These are phyloP conservation scores for Teratosphaeria zuluensis DNA, from an alignment of 2,329 filamentous ascomycete species.

Conservation along the genomic window DNA sequence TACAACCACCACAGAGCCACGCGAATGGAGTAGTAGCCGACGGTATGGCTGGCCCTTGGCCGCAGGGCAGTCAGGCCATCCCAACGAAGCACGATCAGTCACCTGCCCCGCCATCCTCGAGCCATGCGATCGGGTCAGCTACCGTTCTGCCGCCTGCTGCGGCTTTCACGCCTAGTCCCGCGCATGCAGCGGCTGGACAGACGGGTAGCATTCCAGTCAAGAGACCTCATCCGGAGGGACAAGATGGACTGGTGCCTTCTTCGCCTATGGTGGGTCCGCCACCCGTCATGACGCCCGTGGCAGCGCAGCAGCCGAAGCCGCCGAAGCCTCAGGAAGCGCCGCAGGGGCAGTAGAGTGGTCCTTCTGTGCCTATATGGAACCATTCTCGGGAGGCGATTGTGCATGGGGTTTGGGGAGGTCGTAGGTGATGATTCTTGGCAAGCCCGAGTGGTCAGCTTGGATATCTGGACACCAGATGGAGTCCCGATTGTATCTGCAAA, in stretches of 20 bases:
- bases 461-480: too few species aligned
- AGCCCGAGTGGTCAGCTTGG: too few species aligned
- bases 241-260: neutral
- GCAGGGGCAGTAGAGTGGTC: neutral
- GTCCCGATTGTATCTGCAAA: too few species aligned
- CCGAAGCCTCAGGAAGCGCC: neutral
- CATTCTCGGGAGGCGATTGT: too few species aligned
- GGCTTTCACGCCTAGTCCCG: conserved; percentile 3
- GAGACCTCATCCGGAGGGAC: neutral
- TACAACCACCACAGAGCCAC: conserved; percentile 6
- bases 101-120: neutral
- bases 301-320: neutral
- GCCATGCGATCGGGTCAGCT: neutral
- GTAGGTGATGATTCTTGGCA: too few species aligned
- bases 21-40: conserved; percentile 19
- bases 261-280: neutral
- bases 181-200: neutral
- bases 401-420: too few species aligned
- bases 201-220: conserved; percentile 2
- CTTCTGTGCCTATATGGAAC: too few species aligned
- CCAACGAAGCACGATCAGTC: conserved; percentile 23
- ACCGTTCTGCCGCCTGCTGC: conserved; percentile 1
- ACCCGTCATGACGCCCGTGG: neutral
- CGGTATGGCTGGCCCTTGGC: conserved; percentile 26
- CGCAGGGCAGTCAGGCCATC: conserved; percentile 18